phyloP scores from a whole-genome alignment of 2,329 filamentous ascomycete genomes.

The Fusarium torreyae region DNA sequence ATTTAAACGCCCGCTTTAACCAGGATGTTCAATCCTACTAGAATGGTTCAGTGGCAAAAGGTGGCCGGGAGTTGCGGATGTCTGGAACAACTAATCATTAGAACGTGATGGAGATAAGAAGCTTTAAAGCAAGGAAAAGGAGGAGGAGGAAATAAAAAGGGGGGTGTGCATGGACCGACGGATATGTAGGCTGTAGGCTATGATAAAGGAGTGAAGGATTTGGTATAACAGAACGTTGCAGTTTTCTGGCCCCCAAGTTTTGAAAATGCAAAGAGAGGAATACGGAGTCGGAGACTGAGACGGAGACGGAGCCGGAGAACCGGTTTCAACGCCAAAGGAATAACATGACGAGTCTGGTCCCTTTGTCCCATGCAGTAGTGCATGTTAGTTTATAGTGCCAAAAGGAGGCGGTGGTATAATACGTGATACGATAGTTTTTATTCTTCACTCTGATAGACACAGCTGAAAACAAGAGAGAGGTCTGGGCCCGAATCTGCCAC shows the following conservation, averaged over 20 bases:
- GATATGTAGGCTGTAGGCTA: neutral
- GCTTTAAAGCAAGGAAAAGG: neutral
- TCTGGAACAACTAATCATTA: neutral
- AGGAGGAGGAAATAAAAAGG: neutral
- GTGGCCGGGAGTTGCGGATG: slow-evolving; percentile 1
- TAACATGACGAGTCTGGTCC: slow-evolving; percentile 3
- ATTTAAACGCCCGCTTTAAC: neutral
- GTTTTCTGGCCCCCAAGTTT: slow-evolving; percentile 11
- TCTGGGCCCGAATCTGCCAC: slow-evolving; percentile 9
- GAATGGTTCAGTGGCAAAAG: slow-evolving; percentile 5
- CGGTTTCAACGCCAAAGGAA: neutral
- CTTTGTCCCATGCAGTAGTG: slow-evolving; percentile 26
- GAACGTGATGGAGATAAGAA: neutral
- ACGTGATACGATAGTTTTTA: neutral
- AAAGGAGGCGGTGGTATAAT: neutral
- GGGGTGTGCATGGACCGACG: neutral
- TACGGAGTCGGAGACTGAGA: neutral
- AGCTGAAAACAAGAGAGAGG: neutral
- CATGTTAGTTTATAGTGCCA: neutral
- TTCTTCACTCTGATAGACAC: neutral
- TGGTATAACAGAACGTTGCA: slow-evolving; percentile 12
- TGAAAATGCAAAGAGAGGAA: neutral
- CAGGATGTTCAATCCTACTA: slow-evolving; percentile 16
- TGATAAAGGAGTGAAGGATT: neutral
- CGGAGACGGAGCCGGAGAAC: neutral